Base-by-base conservation (phyloP, 208 protist genomes). In the Leishmania tarentolae region DNA sequence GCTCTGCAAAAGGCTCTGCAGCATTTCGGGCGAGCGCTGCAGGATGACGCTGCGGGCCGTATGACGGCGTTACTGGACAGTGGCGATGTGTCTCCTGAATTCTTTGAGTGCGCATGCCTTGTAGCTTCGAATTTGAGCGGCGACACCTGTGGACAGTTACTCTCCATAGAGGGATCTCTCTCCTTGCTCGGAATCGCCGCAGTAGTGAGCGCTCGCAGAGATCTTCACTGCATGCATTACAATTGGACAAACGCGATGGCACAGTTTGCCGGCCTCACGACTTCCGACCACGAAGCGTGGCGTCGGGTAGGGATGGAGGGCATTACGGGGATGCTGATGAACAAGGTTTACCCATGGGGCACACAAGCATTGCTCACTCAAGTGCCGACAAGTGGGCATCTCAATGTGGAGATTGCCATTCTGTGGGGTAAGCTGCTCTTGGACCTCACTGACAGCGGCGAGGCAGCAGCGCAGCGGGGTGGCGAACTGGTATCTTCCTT, bases 371-470 rank as follows among this genome's bases (percentile, higher is more conserved):
- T 77, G 56, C 24, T 65, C 31, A 47, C 24, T 63, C 37, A 56
- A 15, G 24, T 31, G 13, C 21, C 42, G 35, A 19, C 73, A 61
- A 37, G 74, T 15, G 21, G 52, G 19, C 53, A 65, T 19, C 75
- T 86, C 31, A 66, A 78, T 66, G 17, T 82, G 66, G 75, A 53
- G 2, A 61, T 86, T 1, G 81, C 85, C 13, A 59, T 71, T n/a
- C 78, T 88, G 17, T 88, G 85, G 85, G 85, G 85, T 4, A 65
- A 68, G 2, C 68, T 88, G 21, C 56, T 88, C 21, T 52, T 7
- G 50, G 63, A 42, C 24, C 66, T n/a, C 46, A 56, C 42, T 53
- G 66, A 24, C 50, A 13, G 47, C 44, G 80, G 74, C 8, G 73
- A 72, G 28, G 9, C 44, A 40, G 65, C 65, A 15, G 61, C 15